Evolutionary conservation across 331 rosid genomes (phyloP).

Genomic region (Spiraea crenata): DNA sequence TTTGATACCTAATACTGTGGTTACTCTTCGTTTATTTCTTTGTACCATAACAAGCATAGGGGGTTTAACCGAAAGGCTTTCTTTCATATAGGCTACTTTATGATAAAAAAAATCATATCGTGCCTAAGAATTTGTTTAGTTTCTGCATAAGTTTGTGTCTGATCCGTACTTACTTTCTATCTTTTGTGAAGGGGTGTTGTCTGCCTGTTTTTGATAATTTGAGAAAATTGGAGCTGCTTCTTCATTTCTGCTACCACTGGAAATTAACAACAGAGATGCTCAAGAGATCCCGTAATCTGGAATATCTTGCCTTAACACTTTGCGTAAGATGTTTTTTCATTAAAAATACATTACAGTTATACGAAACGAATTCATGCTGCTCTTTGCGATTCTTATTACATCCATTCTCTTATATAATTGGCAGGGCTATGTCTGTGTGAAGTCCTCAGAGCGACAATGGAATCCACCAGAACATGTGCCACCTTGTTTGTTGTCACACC

Average conservation of each 20-base stretch:
- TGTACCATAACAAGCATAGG: too few species aligned
- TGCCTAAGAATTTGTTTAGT: background rate
- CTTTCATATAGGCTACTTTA: background rate
- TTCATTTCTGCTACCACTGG: background rate
- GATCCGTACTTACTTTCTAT: background rate
- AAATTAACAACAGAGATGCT: constrained; percentile 1
- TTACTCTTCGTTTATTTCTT: too few species aligned
- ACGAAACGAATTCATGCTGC: background rate
- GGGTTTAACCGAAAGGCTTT: background rate
- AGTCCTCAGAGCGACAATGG: background rate
- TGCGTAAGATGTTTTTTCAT: background rate
- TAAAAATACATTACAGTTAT: too few species aligned
- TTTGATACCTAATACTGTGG: too few species aligned
- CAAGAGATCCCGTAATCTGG: background rate
- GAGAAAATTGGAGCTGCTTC: constrained; percentile 8
- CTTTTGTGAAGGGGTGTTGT: background rate
- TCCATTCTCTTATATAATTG: background rate
- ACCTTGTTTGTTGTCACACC: background rate
- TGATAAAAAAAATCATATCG: too few species aligned
- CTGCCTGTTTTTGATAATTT: background rate
- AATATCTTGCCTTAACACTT: background rate
- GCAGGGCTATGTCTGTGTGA: too few species aligned
- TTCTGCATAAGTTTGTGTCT: background rate
- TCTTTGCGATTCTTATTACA: background rate
- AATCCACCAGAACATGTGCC: background rate